Evolutionary conservation across 768 basidiomycete genomes (phyloP).

Genomic region (Trametes elegans): DNA sequence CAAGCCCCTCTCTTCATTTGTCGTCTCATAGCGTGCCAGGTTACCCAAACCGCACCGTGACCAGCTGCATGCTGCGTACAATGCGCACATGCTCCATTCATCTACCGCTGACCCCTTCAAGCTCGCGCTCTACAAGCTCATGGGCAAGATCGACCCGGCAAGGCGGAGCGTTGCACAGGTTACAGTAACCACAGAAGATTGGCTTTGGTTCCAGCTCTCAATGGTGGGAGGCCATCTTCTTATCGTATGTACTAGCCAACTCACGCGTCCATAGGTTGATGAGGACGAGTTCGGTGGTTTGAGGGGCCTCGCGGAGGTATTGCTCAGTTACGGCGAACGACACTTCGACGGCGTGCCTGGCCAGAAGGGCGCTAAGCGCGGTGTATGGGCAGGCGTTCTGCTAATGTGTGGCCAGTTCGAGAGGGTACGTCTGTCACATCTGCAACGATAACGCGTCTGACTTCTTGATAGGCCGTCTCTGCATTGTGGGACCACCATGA

Average conservation of each 20-base stretch:
- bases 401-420: conserved; percentile 95
- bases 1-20: not conserved
- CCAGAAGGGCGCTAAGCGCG: conserved; percentile 56
- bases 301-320: conserved; percentile 68
- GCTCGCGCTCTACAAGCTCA: conserved; percentile 91
- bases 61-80: conserved; percentile 76
- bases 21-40: conserved; percentile 33
- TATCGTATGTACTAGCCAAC: not conserved
- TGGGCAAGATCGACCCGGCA: conserved; percentile 86
- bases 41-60: conserved; percentile 74
- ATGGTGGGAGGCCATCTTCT: conserved; percentile 61
- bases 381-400: conserved; percentile 80
- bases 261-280: conserved; percentile 51
- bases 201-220: conserved; percentile 96
- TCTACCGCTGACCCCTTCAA: conserved; percentile 93
- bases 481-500: conserved; percentile 85
- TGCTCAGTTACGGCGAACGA: conserved; percentile 75
- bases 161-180: conserved; percentile 79
- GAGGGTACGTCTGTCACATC: conserved; percentile 48
- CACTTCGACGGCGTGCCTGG: conserved; percentile 73
- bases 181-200: conserved; percentile 93
- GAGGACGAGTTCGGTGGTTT: conserved; percentile 82
- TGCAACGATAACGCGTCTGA: not conserved
- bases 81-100: conserved; percentile 87
- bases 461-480: conserved; percentile 68